Conservation (phyloP, 2,329 filamentous ascomycete species). For the Colletotrichum sp. region DNA sequence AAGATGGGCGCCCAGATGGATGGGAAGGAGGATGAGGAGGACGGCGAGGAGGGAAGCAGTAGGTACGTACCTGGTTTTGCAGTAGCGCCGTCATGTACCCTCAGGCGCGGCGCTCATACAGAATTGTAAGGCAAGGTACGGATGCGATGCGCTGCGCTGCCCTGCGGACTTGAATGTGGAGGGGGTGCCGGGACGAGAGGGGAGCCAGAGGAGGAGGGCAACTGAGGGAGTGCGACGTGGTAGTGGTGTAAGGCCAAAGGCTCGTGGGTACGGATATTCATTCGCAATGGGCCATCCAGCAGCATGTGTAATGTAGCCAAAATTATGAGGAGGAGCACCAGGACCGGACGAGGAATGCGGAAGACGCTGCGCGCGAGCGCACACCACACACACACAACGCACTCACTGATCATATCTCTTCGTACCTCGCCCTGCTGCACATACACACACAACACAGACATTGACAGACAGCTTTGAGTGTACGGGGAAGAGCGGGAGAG, state of each 20-base stretch:
- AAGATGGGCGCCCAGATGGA: slow-evolving; percentile 17
- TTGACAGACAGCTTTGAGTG: background rate
- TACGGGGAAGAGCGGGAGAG: background rate
- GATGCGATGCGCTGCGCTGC: background rate
- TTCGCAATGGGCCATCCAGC: background rate
- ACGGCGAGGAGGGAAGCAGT: background rate
- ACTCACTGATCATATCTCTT: background rate
- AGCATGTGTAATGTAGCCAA: background rate
- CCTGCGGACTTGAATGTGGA: background rate
- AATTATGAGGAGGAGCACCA: background rate
- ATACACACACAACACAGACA: background rate
- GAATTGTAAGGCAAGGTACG: background rate
- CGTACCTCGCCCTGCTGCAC: background rate
- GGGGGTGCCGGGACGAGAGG: background rate
- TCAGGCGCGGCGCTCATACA: background rate
- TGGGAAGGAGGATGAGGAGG: slow-evolving; percentile 1
- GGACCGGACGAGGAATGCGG: slow-evolving; percentile 1
- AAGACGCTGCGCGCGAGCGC: background rate
- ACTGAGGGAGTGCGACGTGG: background rate
- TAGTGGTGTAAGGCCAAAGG: slow-evolving; percentile 1
- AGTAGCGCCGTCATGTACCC: background rate
- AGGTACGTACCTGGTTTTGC: background rate
- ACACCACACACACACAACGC: background rate
- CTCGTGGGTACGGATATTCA: background rate
- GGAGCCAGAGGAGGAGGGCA: background rate